These are phyloP conservation scores for Lasiosphaeriaceae sp. DNA, from an alignment of 495 filamentous ascomycete genomes.

Conservation along the genomic window DNA sequence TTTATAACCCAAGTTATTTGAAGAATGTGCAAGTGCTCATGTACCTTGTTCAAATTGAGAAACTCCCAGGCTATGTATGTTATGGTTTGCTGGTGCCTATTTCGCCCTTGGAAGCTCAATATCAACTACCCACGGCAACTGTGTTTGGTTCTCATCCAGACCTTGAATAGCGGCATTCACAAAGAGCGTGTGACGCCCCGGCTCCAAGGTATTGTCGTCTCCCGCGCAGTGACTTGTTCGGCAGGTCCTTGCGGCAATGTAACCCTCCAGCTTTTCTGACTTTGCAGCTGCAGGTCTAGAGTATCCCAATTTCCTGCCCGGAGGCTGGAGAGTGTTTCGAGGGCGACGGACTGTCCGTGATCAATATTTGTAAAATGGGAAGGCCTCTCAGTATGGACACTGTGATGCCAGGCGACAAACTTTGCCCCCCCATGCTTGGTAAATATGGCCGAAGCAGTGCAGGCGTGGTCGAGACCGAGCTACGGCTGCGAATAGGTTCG, in stretches of 20 bases:
- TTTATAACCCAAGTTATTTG: too few species aligned
- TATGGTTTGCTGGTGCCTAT: not conserved
- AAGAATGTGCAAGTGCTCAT: too few species aligned
- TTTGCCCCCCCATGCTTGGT: slow-evolving; percentile 68
- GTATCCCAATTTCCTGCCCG: slow-evolving; percentile 6
- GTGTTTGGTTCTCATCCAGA: slow-evolving; percentile 36
- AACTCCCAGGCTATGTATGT: too few species aligned
- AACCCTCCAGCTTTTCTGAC: not conserved
- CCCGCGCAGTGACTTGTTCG: slow-evolving; percentile 29
- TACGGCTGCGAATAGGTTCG: slow-evolving; percentile 51
- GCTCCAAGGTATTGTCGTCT: slow-evolving; percentile 35
- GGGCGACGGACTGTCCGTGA: slow-evolving; percentile 38
- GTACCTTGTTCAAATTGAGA: too few species aligned
- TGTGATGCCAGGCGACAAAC: slow-evolving; percentile 48
- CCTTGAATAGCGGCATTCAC: slow-evolving; percentile 62
- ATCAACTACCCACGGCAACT: slow-evolving; percentile 63
- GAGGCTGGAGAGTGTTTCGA: slow-evolving; percentile 39
- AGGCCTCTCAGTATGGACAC: slow-evolving; percentile 25
- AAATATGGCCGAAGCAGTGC: slow-evolving; percentile 72
- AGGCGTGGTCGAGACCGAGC: slow-evolving; percentile 49
- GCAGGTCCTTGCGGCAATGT: slow-evolving; percentile 2
- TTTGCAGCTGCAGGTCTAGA: not conserved
- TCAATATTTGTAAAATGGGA: slow-evolving; percentile 35
- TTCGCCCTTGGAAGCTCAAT: slow-evolving; percentile 42
- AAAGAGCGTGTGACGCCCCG: slow-evolving; percentile 61